A percentile compares a stretch with the other conserved stretches of the same genome.
phyloP scores from a whole-genome alignment of 305 asterid species.

The Fraxinus greggii region DNA sequence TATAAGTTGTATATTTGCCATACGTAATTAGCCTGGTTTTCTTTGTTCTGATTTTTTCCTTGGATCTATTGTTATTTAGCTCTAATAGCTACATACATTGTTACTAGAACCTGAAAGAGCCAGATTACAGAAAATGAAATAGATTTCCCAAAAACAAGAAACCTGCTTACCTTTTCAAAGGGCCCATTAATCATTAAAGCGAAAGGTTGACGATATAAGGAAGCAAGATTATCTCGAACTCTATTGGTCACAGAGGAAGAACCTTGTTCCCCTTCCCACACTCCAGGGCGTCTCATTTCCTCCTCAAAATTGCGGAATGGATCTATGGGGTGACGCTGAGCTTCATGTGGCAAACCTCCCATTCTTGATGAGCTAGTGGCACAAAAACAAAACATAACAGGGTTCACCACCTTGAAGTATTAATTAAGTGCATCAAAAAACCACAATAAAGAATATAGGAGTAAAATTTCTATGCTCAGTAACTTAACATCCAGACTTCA shows the following conservation, averaged over 20 bases:
- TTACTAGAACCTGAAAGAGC: slow-evolving; percentile 5
- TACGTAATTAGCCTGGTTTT: neutral
- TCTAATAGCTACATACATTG: neutral
- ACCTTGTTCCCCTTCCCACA: slow-evolving; percentile 78
- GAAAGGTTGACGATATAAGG: slow-evolving; percentile 94
- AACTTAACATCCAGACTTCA: neutral
- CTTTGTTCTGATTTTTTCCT: neutral
- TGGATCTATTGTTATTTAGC: neutral
- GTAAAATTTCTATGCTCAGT: neutral
- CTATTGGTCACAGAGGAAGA: slow-evolving; percentile 61
- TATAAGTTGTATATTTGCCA: neutral
- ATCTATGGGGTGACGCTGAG: slow-evolving; percentile 54
- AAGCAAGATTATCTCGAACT: slow-evolving; percentile 87
- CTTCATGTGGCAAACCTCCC: slow-evolving; percentile 62
- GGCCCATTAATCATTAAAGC: slow-evolving; percentile 84
- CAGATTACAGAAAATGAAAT: slow-evolving; percentile 1
- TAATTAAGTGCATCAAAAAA: neutral
- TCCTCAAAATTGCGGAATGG: slow-evolving; percentile 97
- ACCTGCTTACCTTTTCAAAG: slow-evolving; percentile 73
- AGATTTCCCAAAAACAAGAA: neutral
- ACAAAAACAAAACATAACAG: slow-evolving; percentile 14
- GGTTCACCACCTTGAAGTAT: neutral
- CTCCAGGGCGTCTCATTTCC: slow-evolving; percentile 80
- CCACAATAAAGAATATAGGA: slow-evolving; percentile 12
- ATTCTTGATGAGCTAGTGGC: slow-evolving; percentile 43